Base-by-base conservation (phyloP, 225 moss, liverwort and hornwort species). In the Takakia lepidozioides region DNA sequence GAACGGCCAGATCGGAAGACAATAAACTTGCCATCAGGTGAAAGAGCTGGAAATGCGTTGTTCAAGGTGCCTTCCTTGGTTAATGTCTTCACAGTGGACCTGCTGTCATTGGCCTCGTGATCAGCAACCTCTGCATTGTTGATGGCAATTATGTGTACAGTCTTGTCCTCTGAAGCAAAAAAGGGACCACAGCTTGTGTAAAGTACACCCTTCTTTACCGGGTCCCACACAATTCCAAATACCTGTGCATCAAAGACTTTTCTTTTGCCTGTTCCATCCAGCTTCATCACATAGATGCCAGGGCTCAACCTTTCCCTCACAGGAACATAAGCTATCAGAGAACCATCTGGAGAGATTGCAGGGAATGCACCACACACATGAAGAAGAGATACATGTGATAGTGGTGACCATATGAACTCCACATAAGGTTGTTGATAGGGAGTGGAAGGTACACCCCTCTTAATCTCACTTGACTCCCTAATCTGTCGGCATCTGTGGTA, bases 401-500 rank as follows among this genome's bases (percentile, higher is more conserved):
- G 15, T 2, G 82, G 76, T 10, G 88, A 82, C 11, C 23, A 36
- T 15, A 85, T 69, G 11, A 54, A 68, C 62, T 85, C 69, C 46
- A 92, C 27, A 3, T 57, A 71, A 8, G 61, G 68, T 37, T 43
- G 44, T 3, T 57, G 19, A 4, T 44, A 58, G 8, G 14, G n/a
- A 3, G 41, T 36, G 10, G 38, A 40, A 29, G 29, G 49, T 28
- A 49, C 51, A 38, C 35, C 66, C 49, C 30, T 11, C n/a, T 62
- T 38, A 6, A 46, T 37, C 22, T 80, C 85, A n/a, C n/a, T n/a
- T n/a, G n/a, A n/a, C n/a, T n/a, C n/a, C n/a, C n/a, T n/a, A n/a
- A n/a, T n/a, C n/a, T 69, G 69, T 25, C 78, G 64, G 61, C 92
- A 92, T 21, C 84, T 64, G 57, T 92, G 92, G 60, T 85, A 92